A percentile compares a stretch with the other conserved stretches of the same genome.
These are phyloP conservation scores for Fraxinus latifolia DNA, from an alignment of 305 asterid species.

Conservation along the genomic window DNA sequence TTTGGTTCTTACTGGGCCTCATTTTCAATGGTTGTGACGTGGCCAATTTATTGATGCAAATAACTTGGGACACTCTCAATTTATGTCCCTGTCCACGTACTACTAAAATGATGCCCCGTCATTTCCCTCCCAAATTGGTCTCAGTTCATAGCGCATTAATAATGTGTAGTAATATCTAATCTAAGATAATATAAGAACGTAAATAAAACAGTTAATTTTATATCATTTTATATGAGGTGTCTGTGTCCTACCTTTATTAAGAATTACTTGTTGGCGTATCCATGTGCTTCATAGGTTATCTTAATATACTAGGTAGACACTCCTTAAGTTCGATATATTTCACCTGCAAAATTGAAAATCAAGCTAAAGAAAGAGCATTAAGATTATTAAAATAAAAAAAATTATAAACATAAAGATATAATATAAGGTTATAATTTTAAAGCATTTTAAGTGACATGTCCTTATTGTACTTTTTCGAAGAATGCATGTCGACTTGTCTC, in stretches of 20 bases:
- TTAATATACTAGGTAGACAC: background rate
- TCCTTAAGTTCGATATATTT: background rate
- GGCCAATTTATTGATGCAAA: background rate
- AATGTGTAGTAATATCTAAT: background rate
- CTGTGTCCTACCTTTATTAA: background rate
- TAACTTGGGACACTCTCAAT: background rate
- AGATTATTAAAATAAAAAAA: background rate
- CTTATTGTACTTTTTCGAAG: background rate
- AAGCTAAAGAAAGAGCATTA: background rate
- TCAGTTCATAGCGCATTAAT: background rate
- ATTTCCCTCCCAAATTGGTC: background rate
- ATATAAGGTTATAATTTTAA: background rate
- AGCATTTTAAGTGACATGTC: background rate
- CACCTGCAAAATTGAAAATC: background rate
- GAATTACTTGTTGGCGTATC: background rate
- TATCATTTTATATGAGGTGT: background rate
- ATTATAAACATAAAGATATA: background rate
- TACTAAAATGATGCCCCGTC: background rate
- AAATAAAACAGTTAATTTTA: background rate
- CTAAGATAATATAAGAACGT: background rate
- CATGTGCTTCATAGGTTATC: background rate
- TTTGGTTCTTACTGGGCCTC: background rate
- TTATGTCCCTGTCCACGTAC: background rate
- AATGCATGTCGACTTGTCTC: background rate
- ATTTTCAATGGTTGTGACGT: background rate